Conservation (phyloP, 1,284 basidiomycete genomes). For the Rhodofomes roseus region DNA sequence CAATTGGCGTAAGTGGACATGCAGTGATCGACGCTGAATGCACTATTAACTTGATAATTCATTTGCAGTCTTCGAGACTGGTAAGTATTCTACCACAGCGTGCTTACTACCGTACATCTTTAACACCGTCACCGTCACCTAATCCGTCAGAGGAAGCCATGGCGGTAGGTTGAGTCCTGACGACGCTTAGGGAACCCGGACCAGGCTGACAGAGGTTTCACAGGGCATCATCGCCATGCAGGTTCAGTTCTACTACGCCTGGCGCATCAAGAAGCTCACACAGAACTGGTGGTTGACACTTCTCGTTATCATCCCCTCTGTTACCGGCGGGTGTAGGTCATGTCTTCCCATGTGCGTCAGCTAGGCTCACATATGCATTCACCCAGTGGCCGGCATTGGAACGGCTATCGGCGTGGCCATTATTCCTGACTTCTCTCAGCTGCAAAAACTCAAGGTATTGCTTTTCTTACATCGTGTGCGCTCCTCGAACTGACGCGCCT, state of each 20-base stretch:
- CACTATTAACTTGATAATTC: neutral
- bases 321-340: neutral
- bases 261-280: conserved; percentile 26
- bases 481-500: too few species aligned
- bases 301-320: neutral
- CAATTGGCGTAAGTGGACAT: conserved; percentile 29
- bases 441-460: conserved; percentile 6
- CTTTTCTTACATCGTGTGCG: neutral
- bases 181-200: neutral
- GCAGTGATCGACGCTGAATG: neutral
- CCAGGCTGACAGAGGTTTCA: conserved; percentile 29
- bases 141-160: conserved; percentile 27
- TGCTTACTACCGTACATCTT: neutral
- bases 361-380: neutral
- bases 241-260: conserved; percentile 36
- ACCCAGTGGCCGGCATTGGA: conserved; percentile 1
- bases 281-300: neutral
- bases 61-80: conserved; percentile 29
- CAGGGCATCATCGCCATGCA: conserved; percentile 24
- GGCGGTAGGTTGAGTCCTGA: conserved; percentile 22
- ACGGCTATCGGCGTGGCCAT: conserved; percentile 9
- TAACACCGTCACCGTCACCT: neutral
- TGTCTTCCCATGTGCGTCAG: neutral
- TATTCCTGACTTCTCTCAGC: conserved; percentile 3
- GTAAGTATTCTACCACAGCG: conserved; percentile 14